Base-by-base conservation (phyloP, 2,329 filamentous ascomycete species). In the Xylariaceae sp. region DNA sequence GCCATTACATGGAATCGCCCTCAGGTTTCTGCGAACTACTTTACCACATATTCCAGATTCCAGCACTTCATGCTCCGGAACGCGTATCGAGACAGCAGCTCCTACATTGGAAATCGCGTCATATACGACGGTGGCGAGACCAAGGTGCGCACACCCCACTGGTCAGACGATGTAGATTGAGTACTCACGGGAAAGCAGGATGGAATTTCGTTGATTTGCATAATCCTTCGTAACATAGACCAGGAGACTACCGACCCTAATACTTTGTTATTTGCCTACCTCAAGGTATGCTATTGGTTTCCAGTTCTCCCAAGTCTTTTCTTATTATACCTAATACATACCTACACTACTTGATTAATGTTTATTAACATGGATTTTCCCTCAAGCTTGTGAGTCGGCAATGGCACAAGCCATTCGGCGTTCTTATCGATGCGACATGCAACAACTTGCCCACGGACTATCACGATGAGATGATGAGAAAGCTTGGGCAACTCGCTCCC, bases 31-130 rank as follows among this genome's bases (percentile, higher is more conserved):
- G 72, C 79, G 30, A 89, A 88, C 63, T 82, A 74, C 15, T 85
- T 86, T 3, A 82, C 84, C 0, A 75, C 82, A 5, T 89, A 88
- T 69, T 88, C 85, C 1, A 78, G 85, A 23, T 89, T 89, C 64
- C 86, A 89, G 64, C 84, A 88, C 64, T 89, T 89, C 67, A 89
- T 89, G 86, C 78, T 89, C 51, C 81, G 82, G 15, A 88, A 88
- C 68, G 86, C 86, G 1, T 86, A 86, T 64, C 80, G 83, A 44
- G 84, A 82, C 64, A 83, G 82, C 0, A 86, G 88, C 65, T 86
- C 84, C 2, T 83, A 86, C 60, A 72, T 86, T 18, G 86, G 84
- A 2, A 82, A 83, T 23, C 79, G 85, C 18, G 85, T 86, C 30
- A 83, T 89, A 10, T 89, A 88, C 67, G 86, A 89, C 68, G 86